Evolutionary conservation across 352 stramenopile species (phyloP).

Genomic region (Phytophthora tentaculata): DNA sequence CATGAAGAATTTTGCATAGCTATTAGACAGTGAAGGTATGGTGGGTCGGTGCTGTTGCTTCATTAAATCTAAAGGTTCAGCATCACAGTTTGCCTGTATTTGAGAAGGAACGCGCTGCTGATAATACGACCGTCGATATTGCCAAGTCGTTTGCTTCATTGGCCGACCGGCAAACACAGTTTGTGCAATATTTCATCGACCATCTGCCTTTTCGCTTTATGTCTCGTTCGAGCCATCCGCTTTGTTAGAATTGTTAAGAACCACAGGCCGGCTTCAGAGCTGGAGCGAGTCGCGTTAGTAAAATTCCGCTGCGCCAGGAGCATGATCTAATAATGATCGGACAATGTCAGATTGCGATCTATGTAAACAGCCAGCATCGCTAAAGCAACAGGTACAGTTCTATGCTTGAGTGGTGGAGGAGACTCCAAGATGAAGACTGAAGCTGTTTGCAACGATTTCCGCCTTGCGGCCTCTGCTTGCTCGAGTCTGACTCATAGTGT

Average conservation of each 20-base stretch:
- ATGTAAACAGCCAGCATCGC: not conserved
- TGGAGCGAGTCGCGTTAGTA: conserved; percentile 2
- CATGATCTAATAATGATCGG: not conserved
- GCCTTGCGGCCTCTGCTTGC: conserved; percentile 5
- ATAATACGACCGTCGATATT: conserved; percentile 15
- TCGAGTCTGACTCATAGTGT: conserved; percentile 21
- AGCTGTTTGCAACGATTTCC: not conserved
- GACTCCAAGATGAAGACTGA: not conserved
- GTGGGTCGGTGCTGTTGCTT: too few relatives aligned
- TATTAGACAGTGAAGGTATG: too few relatives aligned
- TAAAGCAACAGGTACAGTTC: not conserved
- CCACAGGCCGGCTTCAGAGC: conserved; percentile 8
- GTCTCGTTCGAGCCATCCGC: conserved; percentile 10
- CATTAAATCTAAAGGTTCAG: too few relatives aligned
- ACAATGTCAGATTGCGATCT: not conserved
- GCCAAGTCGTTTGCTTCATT: too few relatives aligned
- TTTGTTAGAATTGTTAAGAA: conserved; percentile 14
- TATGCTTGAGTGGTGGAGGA: not conserved
- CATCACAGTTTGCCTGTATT: too few relatives aligned
- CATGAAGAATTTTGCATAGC: too few relatives aligned
- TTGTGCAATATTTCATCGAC: too few relatives aligned
- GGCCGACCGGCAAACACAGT: too few relatives aligned
- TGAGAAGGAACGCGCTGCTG: too few relatives aligned
- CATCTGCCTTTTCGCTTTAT: too few relatives aligned
- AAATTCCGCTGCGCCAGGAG: conserved; percentile 16